Conservation (phyloP, 2,329 filamentous ascomycete species). For the Colletotrichum sp. region DNA sequence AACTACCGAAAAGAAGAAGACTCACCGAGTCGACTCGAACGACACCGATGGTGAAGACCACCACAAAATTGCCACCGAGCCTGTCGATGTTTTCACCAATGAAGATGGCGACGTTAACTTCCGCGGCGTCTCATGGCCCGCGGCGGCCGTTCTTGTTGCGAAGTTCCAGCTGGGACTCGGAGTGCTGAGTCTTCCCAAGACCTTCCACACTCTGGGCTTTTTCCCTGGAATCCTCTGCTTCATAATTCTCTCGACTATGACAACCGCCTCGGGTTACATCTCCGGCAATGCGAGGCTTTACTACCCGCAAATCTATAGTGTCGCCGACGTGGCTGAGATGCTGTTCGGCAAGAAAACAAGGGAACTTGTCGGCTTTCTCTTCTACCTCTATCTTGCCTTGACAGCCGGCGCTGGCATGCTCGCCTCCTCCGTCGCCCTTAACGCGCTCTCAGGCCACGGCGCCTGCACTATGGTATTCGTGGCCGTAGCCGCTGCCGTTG, state of each 20-base stretch:
- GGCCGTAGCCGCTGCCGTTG: not conserved
- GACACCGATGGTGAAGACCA: not conserved
- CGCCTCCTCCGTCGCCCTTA: not conserved
- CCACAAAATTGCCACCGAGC: not conserved
- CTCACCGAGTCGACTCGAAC: not conserved
- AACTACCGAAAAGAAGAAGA: not conserved
- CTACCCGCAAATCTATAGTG: not conserved
- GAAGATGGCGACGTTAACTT: not conserved
- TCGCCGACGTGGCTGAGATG: not conserved
- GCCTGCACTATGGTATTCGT: not conserved
- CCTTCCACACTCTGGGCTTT: not conserved
- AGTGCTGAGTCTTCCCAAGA: not conserved
- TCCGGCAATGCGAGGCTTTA: not conserved
- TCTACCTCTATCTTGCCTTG: not conserved
- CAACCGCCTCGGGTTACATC: not conserved
- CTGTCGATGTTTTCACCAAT: not conserved
- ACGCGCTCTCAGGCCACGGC: not conserved
- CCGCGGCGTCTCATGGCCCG: not conserved
- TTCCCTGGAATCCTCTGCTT: not conserved
- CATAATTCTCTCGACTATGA: not conserved
- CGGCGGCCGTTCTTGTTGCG: not conserved
- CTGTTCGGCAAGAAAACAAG: not conserved
- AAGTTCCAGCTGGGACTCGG: not conserved
- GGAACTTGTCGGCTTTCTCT: not conserved
- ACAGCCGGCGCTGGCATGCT: not conserved